Conservation (phyloP, 768 basidiomycete genomes). For the Leccinum uliginosum region DNA sequence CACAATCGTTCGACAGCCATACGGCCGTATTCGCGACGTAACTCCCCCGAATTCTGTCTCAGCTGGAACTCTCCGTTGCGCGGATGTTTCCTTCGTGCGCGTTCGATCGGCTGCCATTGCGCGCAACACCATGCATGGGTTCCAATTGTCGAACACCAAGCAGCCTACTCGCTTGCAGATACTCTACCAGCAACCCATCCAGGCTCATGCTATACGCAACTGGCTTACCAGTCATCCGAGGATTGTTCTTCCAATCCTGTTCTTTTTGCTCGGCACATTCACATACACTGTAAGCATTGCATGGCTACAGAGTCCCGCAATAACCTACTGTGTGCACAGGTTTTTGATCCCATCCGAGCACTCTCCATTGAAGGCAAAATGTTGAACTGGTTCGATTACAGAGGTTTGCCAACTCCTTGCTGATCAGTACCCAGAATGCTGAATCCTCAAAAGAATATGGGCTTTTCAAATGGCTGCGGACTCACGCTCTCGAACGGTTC, state of each 20-base stretch:
- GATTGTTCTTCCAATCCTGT: slow-evolving; percentile 72
- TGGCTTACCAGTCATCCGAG: slow-evolving; percentile 88
- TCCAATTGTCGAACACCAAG: slow-evolving; percentile 32
- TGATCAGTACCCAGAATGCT: not conserved
- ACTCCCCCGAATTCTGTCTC: slow-evolving; percentile 54
- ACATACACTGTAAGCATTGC: slow-evolving; percentile 70
- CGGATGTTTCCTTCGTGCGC: slow-evolving; percentile 57
- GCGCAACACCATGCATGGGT: slow-evolving; percentile 75
- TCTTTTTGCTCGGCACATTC: slow-evolving; percentile 86
- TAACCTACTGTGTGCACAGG: slow-evolving; percentile 37
- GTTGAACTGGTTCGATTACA: slow-evolving; percentile 79
- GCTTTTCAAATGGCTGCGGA: slow-evolving; percentile 72
- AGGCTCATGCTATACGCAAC: slow-evolving; percentile 61
- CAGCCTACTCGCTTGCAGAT: slow-evolving; percentile 46
- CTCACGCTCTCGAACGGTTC: slow-evolving; percentile 55
- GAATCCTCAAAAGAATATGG: slow-evolving; percentile 49
- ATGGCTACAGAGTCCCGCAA: not conserved
- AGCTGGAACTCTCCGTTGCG: slow-evolving; percentile 61
- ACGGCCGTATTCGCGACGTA: slow-evolving; percentile 74
- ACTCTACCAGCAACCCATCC: slow-evolving; percentile 60
- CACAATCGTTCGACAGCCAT: slow-evolving; percentile 49
- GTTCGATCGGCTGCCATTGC: slow-evolving; percentile 74
- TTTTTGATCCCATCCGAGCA: slow-evolving; percentile 89
- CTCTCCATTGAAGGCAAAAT: slow-evolving; percentile 81
- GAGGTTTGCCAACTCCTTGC: slow-evolving; percentile 39